Evolutionary conservation across 495 filamentous ascomycete genomes (phyloP), one percentile per base, ranked within the genome.

Genomic region (Hypoxylon trugodes): DNA sequence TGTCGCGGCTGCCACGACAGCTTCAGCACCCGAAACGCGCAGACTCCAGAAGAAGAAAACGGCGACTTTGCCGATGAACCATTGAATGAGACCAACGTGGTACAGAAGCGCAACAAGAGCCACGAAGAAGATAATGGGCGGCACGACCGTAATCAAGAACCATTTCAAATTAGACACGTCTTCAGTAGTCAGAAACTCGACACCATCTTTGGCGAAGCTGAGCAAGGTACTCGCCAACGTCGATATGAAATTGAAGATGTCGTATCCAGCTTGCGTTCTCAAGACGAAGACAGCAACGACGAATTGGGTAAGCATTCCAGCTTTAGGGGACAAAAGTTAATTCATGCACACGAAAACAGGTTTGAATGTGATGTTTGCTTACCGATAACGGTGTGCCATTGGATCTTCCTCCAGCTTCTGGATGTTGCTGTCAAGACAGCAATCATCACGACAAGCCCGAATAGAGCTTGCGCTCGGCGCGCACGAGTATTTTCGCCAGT

Each of bases 101-200:
- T 90, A 96, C 10, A 92, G 73, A 18, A 96, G 81, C 73, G 96
- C 90, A 15, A 96, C 89, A 4, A 97, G 77, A 4, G 92, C 83
- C 47, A 97, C 86, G 81, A 97, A 96, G 84, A 97, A 97, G 71
- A 96, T 89, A 72, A 97, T 93, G 41, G 93, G 86, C 0, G 91
- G 90, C 22, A 93, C 75, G 32, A 94, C 89, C 15, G 77, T 77
- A 46, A 86, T 78, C 21, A 96, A 76, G 82, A 96, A 96, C 85
- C 86, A 91, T 1, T 74, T 63, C 2, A 76, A 47, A 1, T 64
- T 8, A 9, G 73, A 38, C 19, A 87, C 82, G 0, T 73, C 68
- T 0, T 59, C n/a, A 25, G 69, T 74, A 4, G 90, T 92, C 35
- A 97, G 70, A 79, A 96, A 97, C 3, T 71, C 69, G 0, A 89